Conservation (phyloP, 495 filamentous ascomycete genomes). For the Daldinia concentrica region DNA sequence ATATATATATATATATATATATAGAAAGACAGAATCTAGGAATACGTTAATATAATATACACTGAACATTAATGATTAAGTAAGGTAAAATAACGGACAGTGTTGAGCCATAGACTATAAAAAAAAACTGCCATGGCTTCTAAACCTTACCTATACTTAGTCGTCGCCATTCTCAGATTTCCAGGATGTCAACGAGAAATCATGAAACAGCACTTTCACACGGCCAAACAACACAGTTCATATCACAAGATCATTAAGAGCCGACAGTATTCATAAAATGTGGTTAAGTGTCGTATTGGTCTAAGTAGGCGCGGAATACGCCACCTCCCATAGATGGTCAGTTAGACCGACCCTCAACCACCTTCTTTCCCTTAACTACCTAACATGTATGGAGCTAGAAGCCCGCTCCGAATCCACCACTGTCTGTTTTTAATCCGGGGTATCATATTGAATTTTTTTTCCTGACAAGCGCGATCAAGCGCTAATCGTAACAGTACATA, state of each 20-base stretch:
- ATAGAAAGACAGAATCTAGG: too few species aligned
- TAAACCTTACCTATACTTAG: too few species aligned
- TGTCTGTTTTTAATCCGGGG: constrained; percentile 12
- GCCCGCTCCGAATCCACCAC: constrained; percentile 6
- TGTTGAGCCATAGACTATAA: too few species aligned
- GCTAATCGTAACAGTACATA: neutral
- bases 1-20: too few species aligned
- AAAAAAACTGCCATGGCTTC: too few species aligned
- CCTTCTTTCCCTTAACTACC: constrained; percentile 12
- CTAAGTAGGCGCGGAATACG: constrained; percentile 30
- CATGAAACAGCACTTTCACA: neutral
- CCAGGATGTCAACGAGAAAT: neutral
- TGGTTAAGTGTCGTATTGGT: constrained; percentile 29
- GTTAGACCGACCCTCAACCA: constrained; percentile 27
- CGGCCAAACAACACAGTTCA: neutral
- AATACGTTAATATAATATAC: too few species aligned
- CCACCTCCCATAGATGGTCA: constrained; percentile 19
- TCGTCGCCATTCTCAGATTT: too few species aligned
- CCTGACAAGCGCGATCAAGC: neutral
- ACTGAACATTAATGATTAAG: too few species aligned
- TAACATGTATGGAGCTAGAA: constrained; percentile 9
- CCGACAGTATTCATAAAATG: constrained; percentile 24
- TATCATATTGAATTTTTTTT: constrained; percentile 11
- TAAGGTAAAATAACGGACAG: too few species aligned
- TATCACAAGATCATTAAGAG: neutral